A percentile compares a stretch with the other conserved stretches of the same genome.
Evolutionary conservation across 2,329 filamentous ascomycete genomes (phyloP).

Genomic region (Ceratocystis cacaofunesta): DNA sequence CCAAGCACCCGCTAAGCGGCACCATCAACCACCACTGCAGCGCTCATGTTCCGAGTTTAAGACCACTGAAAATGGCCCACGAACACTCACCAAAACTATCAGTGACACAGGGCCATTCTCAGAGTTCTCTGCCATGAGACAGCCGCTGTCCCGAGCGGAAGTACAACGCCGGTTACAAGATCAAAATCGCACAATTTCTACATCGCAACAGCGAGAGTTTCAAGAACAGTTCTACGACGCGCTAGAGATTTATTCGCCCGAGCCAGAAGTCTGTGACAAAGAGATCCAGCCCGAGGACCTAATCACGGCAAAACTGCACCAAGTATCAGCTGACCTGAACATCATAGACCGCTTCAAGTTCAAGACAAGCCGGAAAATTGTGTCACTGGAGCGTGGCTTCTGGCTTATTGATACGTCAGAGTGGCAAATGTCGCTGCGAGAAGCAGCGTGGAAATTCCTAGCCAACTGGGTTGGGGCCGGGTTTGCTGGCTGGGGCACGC

Average conservation of each 20-base stretch:
- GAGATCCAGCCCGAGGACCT: slow-evolving; percentile 36
- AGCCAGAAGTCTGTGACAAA: slow-evolving; percentile 31
- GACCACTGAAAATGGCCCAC: background rate
- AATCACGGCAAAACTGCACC: slow-evolving; percentile 39
- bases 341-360: slow-evolving; percentile 34
- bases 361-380: background rate
- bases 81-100: slow-evolving; percentile 16
- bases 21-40: background rate
- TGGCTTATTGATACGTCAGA: slow-evolving; percentile 50
- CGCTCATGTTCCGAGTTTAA: background rate
- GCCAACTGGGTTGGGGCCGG: slow-evolving; percentile 43
- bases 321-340: slow-evolving; percentile 38
- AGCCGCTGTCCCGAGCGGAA: slow-evolving; percentile 21
- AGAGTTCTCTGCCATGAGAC: background rate
- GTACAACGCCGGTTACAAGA: slow-evolving; percentile 20
- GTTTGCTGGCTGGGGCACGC: slow-evolving; percentile 52
- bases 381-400: slow-evolving; percentile 56
- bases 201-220: slow-evolving; percentile 14
- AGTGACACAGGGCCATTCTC: slow-evolving; percentile 9
- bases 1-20: background rate
- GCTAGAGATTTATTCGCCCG: slow-evolving; percentile 40
- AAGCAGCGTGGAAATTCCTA: slow-evolving; percentile 47
- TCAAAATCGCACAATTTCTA: slow-evolving; percentile 15
- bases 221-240: slow-evolving; percentile 22
- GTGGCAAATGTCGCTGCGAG: slow-evolving; percentile 37